Percentiles rank a stretch among this genome's conserved stretches.
These are phyloP conservation scores for Claviceps humidiphila DNA, from an alignment of 2,329 filamentous ascomycete genomes.

Conservation along the genomic window DNA sequence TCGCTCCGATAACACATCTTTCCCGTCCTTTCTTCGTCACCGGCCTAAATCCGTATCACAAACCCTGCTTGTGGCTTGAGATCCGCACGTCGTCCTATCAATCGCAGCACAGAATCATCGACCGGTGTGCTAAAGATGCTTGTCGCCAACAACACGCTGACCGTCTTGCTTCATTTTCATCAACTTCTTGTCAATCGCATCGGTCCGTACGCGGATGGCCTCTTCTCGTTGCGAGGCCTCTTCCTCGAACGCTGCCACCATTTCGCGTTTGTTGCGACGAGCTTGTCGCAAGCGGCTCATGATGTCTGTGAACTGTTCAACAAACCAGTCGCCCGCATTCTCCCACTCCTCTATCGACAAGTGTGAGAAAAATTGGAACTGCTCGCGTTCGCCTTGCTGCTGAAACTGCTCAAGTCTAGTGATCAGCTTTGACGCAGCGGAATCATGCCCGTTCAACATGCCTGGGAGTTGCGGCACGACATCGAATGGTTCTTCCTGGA, in stretches of 20 bases:
- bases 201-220: slow-evolving; percentile 36
- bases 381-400: slow-evolving; percentile 30
- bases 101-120: neutral
- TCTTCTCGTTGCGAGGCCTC: slow-evolving; percentile 43
- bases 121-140: slow-evolving; percentile 8
- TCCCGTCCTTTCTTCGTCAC: neutral
- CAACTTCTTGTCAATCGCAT: slow-evolving; percentile 42
- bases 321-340: slow-evolving; percentile 45
- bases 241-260: slow-evolving; percentile 37
- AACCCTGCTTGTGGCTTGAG: neutral
- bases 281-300: slow-evolving; percentile 34
- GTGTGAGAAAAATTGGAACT: slow-evolving; percentile 36
- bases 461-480: slow-evolving; percentile 31
- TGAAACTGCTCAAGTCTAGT: slow-evolving; percentile 38
- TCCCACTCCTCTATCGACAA: slow-evolving; percentile 47
- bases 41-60: neutral
- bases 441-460: slow-evolving; percentile 21
- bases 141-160: slow-evolving; percentile 39
- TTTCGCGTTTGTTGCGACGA: slow-evolving; percentile 34
- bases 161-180: slow-evolving; percentile 43
- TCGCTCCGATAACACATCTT: neutral
- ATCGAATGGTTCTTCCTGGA: slow-evolving; percentile 42
- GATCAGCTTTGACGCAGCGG: slow-evolving; percentile 28
- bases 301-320: slow-evolving; percentile 37
- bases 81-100: neutral